Conservation (phyloP, 2,329 filamentous ascomycete genomes). For the Trichoderma asperellum region DNA sequence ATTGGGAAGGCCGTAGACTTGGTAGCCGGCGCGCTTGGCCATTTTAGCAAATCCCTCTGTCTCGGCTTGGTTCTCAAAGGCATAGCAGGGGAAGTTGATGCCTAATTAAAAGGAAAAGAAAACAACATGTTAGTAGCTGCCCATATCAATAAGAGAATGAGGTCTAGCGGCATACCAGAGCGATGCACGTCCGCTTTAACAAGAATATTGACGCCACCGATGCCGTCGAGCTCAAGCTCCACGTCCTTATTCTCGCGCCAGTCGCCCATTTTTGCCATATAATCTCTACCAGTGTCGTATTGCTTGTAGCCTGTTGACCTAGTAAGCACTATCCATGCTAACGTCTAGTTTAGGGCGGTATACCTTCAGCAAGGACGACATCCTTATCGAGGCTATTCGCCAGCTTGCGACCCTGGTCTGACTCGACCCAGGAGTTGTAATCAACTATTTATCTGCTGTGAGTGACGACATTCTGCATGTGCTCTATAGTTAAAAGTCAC, state of each 20-base stretch:
- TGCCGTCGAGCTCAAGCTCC: slow-evolving; percentile 90
- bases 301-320: slow-evolving; percentile 78
- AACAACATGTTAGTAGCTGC: slow-evolving; percentile 34
- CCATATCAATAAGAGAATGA: background rate
- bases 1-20: slow-evolving; percentile 90
- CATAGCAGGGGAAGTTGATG: slow-evolving; percentile 95
- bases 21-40: slow-evolving; percentile 93
- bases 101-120: slow-evolving; percentile 53
- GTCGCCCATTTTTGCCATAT: slow-evolving; percentile 91
- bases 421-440: slow-evolving; percentile 99
- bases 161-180: slow-evolving; percentile 64
- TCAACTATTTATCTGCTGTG: slow-evolving; percentile 64
- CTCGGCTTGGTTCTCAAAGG: slow-evolving; percentile 98
- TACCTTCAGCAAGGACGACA: slow-evolving; percentile 85
- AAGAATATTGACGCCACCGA: slow-evolving; percentile 95
- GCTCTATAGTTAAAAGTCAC: slow-evolving; percentile 41
- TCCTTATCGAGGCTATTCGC: slow-evolving; percentile 75
- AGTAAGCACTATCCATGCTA: slow-evolving; percentile 31
- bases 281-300: slow-evolving; percentile 84
- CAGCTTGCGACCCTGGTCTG: slow-evolving; percentile 78
- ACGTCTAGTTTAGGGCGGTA: slow-evolving; percentile 19
- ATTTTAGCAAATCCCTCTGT: slow-evolving; percentile 99
- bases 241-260: slow-evolving; percentile 90
- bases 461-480: background rate
- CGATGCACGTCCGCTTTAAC: slow-evolving; percentile 98